Percentiles rank a stretch among this genome's conserved stretches.
Conservation (phyloP, 2,329 filamentous ascomycete genomes). For the Ophiocordyceps camponoti-leonardi region DNA sequence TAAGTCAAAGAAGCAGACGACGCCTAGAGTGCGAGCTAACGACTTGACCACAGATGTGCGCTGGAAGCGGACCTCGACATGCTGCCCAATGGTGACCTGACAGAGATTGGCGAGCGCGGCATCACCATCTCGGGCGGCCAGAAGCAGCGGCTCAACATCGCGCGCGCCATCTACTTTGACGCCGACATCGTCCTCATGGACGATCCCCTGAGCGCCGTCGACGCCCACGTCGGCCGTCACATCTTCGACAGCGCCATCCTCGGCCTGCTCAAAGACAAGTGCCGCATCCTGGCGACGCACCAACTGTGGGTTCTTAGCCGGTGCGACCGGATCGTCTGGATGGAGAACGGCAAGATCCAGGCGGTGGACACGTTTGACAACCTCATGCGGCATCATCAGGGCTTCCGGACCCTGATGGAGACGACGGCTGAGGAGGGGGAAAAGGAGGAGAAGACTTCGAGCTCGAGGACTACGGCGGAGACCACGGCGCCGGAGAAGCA, state of each 20-base stretch:
- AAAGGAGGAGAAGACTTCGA: constrained; percentile 33
- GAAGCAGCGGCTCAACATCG: constrained; percentile 90
- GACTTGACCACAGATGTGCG: constrained; percentile 42
- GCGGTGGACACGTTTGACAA: constrained; percentile 82
- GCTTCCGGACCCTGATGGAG: constrained; percentile 73
- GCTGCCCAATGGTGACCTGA: constrained; percentile 75
- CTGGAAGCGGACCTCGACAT: constrained; percentile 76
- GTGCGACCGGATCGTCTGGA: constrained; percentile 85
- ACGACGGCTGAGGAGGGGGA: constrained; percentile 56
- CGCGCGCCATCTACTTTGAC: constrained; percentile 58
- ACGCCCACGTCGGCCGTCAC: constrained; percentile 52
- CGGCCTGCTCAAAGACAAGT: constrained; percentile 75
- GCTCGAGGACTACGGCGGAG: constrained; percentile 26
- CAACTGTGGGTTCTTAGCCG: constrained; percentile 84
- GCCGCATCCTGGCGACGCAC: constrained; percentile 81
- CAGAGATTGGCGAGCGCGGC: constrained; percentile 87
- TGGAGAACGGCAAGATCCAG: constrained; percentile 71
- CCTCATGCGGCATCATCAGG: constrained; percentile 61
- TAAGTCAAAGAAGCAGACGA: constrained; percentile 19
- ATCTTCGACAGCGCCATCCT: constrained; percentile 92
- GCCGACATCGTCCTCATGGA: constrained; percentile 53
- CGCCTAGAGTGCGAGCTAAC: background rate
- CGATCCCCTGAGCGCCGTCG: constrained; percentile 51
- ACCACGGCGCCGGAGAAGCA: constrained; percentile 14
- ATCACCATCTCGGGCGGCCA: constrained; percentile 93